Evolutionary conservation across 2,329 filamentous ascomycete genomes (phyloP), one percentile per base, ranked within the genome.

Genomic region (Neofusicoccum laricinum): DNA sequence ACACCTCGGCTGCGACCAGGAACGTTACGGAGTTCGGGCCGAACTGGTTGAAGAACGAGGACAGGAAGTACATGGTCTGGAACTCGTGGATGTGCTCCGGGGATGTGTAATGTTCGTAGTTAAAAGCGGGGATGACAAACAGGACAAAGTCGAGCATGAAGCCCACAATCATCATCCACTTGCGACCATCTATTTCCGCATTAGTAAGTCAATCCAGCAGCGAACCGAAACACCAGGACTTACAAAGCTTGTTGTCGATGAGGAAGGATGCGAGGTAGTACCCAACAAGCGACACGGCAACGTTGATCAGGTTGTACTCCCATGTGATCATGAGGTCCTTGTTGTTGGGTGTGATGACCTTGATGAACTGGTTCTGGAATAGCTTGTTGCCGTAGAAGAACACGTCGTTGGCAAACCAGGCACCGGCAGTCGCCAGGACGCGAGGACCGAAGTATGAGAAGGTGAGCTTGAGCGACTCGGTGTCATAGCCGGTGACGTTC

Each of bases 331-430:
- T 90, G 75, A 97, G 86, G 7, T 90, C 92, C 40, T 82, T 79
- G 68, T 87, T 85, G 68, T 61, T 87, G 84, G 36, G 36, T 63
- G 88, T 90, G 69, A 97, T 89, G 73, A 95, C 90, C 36, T 81
- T 82, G 79, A 97, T 97, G 80, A 97, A 97, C 75, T 94, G 86
- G 67, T 86, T 86, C 80, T 97, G 93, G 86, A 97, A 97, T 62
- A 97, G 89, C 85, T 97, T 97, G 89, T 97, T 97, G 71, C 94
- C 94, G 82, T 98, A 98, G 84, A 98, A 98, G 85, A 98, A 97
- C 69, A 98, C 90, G 74, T 98, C 94, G 78, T 98, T 98, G 81
- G 89, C 91, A 79, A 94, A 98, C 94, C 94, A 98, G 40, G 88
- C 86, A 64, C 91, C 91, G 11, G 93, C 88, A 19, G 94, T 97